Percentiles rank a stretch among this genome's conserved stretches.
Evolutionary conservation across 148 eudicot genomes (phyloP).

Genomic region (Polygonum aviculare): DNA sequence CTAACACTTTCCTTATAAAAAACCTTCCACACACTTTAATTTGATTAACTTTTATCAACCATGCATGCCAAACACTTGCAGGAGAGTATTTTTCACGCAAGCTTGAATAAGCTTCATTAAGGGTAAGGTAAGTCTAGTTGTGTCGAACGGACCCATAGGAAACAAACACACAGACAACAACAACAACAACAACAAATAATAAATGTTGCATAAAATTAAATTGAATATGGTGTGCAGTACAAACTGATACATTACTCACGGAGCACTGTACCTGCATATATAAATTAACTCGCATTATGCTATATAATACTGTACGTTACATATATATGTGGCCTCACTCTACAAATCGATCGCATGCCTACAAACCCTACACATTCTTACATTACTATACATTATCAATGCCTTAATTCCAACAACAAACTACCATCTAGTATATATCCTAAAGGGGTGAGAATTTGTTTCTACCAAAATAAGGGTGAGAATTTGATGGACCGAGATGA

Average conservation of each 20-base stretch:
- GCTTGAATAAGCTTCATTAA: too few relatives aligned
- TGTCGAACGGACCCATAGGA: too few relatives aligned
- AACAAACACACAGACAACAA: neutral
- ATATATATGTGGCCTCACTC: neutral
- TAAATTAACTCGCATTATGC: neutral
- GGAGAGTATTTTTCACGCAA: too few relatives aligned
- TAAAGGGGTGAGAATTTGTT: too few relatives aligned
- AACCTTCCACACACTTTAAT: too few relatives aligned
- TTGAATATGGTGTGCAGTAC: conserved; percentile 3
- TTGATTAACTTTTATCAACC: too few relatives aligned
- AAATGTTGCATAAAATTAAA: neutral
- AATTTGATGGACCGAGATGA: too few relatives aligned
- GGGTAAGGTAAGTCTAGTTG: too few relatives aligned
- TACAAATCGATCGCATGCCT: neutral
- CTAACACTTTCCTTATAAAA: too few relatives aligned
- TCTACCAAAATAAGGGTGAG: too few relatives aligned
- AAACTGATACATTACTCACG: neutral
- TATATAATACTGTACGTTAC: neutral
- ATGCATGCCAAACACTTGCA: too few relatives aligned
- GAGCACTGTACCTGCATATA: neutral
- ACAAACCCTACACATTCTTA: neutral
- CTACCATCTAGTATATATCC: too few relatives aligned
- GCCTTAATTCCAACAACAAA: neutral
- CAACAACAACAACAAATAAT: neutral
- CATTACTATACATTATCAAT: neutral